phyloP scores from a whole-genome alignment of 2,329 filamentous ascomycete genomes.

The Colletotrichum tanaceti region DNA sequence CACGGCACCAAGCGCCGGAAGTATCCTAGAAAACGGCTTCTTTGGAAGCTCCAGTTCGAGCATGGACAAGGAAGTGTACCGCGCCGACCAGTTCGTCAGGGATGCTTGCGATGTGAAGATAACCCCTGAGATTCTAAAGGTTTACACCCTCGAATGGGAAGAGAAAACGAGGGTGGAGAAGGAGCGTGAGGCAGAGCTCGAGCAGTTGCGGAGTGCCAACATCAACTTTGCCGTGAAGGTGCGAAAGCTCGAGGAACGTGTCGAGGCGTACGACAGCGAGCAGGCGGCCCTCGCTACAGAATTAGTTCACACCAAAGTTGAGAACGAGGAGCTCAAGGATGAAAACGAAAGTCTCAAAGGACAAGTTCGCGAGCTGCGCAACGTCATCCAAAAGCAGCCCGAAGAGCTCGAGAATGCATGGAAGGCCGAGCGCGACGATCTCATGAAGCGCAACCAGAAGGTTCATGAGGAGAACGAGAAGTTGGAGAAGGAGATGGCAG shows the following conservation, averaged over 20 bases:
- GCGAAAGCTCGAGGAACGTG: conserved; percentile 86
- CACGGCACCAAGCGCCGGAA: conserved; percentile 89
- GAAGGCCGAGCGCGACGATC: conserved; percentile 85
- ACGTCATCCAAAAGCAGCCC: conserved; percentile 89
- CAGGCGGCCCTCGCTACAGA: conserved; percentile 93
- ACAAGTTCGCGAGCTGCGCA: conserved; percentile 86
- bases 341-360: conserved; percentile 88
- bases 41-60: conserved; percentile 92
- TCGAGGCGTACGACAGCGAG: conserved; percentile 88
- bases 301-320: conserved; percentile 89
- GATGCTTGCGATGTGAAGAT: conserved; percentile 92
- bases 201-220: conserved; percentile 76
- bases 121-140: conserved; percentile 81
- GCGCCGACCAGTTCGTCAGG: conserved; percentile 90
- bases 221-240: conserved; percentile 77
- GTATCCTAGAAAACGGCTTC: conserved; percentile 94
- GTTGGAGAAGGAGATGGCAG: conserved; percentile 88
- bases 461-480: conserved; percentile 93
- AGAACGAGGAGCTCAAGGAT: conserved; percentile 90
- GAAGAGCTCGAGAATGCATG: conserved; percentile 86
- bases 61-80: conserved; percentile 94
- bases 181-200: conserved; percentile 84
- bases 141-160: conserved; percentile 90
- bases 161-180: conserved; percentile 86
- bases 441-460: conserved; percentile 92